Conservation (phyloP, 1,284 basidiomycete species). For the Puccinia horiana region DNA sequence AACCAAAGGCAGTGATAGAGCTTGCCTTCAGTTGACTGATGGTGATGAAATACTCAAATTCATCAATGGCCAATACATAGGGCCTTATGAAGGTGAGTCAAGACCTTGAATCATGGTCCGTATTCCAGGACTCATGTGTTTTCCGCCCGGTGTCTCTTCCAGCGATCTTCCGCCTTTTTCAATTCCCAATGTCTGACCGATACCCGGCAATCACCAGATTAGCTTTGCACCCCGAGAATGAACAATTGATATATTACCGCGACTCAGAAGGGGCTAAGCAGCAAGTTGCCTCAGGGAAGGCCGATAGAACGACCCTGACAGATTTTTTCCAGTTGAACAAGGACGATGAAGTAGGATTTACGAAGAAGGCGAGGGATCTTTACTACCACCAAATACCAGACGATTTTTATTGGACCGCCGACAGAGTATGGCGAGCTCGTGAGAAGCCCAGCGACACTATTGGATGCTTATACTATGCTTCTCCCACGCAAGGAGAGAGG, state of each 20-base stretch:
- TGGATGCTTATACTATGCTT: neutral
- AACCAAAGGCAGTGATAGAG: neutral
- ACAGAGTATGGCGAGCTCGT: neutral
- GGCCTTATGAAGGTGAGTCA: neutral
- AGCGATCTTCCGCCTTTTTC: constrained; percentile 59
- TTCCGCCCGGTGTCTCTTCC: no score
- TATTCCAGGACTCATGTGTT: neutral
- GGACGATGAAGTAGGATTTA: neutral
- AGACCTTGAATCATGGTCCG: neutral
- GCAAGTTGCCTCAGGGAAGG: neutral
- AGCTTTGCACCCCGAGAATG: constrained; percentile 1
- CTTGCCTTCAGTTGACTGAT: neutral
- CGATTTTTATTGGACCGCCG: neutral
- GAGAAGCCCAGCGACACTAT: neutral
- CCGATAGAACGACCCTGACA: neutral
- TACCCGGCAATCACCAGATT: neutral
- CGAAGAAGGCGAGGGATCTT: neutral
- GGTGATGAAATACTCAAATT: neutral
- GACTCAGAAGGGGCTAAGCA: neutral
- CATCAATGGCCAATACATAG: neutral
- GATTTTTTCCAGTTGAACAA: neutral
- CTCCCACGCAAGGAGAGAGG: neutral
- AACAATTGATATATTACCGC: neutral
- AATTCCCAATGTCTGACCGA: constrained; percentile 57
- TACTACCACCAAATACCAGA: neutral